A percentile compares a stretch with the other conserved stretches of the same genome.
Conservation (phyloP, 192 early-diverging fungal species). For the Phlyctochytrium arcticum region DNA sequence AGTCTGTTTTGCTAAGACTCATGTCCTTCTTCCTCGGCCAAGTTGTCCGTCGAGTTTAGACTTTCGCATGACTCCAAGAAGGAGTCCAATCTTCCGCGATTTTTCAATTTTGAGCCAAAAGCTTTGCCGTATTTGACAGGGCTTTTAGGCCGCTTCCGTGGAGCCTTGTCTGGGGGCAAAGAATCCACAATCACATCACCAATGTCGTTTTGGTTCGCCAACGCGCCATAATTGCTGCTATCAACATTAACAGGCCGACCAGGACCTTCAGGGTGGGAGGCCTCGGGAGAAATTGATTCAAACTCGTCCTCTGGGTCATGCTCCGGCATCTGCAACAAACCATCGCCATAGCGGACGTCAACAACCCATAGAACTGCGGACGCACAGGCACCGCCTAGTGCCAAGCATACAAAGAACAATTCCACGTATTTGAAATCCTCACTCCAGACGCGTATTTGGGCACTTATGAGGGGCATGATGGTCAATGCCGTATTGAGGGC, state of each 20-base stretch:
- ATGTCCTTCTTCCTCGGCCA: too few species aligned
- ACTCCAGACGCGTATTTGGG: slow-evolving; percentile 37
- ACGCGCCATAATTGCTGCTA: too few species aligned
- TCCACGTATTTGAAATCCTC: slow-evolving; percentile 40
- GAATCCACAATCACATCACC: too few species aligned
- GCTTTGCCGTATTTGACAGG: not conserved
- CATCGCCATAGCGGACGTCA: slow-evolving; percentile 13
- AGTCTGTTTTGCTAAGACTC: too few species aligned
- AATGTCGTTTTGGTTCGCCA: not conserved
- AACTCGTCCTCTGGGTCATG: not conserved
- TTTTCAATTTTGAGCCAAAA: not conserved
- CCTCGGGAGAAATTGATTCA: too few species aligned
- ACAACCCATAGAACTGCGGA: slow-evolving; percentile 20
- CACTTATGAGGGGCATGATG: slow-evolving; percentile 44
- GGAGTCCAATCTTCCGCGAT: not conserved
- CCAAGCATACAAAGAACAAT: slow-evolving; percentile 45
- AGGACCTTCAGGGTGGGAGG: not conserved
- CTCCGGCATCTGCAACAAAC: slow-evolving; percentile 20
- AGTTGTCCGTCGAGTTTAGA: not conserved
- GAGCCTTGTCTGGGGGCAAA: not conserved
- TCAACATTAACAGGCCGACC: too few species aligned
- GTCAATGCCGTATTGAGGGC: slow-evolving; percentile 47
- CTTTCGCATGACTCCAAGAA: not conserved
- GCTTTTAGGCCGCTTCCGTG: not conserved
- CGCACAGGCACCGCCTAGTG: slow-evolving; percentile 24